Conservation (phyloP, 163 green algal species). For the Picocystis sp. region DNA sequence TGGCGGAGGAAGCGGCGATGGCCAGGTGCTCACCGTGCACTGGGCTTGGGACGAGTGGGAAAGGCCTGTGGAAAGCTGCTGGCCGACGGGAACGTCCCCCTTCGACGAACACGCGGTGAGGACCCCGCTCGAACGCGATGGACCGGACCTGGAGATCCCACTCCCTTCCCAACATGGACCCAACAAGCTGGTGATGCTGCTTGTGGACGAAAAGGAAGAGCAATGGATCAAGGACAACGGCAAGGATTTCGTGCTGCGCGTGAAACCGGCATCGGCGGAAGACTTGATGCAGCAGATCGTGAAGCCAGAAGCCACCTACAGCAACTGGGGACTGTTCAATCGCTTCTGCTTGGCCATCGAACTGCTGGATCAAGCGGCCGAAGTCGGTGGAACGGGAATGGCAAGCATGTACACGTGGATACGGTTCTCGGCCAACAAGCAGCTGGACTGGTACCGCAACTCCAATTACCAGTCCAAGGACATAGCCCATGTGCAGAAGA, state of each 20-base stretch:
- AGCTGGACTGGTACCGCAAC: conserved; percentile 67
- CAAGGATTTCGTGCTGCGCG: not conserved
- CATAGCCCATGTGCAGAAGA: conserved; percentile 69
- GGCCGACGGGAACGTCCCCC: not conserved
- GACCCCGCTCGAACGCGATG: not conserved
- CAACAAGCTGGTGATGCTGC: not conserved
- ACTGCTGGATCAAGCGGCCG: conserved; percentile 6
- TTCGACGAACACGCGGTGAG: not conserved
- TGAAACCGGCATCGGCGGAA: not conserved
- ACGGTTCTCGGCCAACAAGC: conserved; percentile 39
- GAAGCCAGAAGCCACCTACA: conserved; percentile 6
- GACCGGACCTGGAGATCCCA: not conserved
- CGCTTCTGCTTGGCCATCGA: conserved; percentile 11
- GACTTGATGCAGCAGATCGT: not conserved
- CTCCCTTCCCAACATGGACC: not conserved
- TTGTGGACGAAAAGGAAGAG: not conserved
- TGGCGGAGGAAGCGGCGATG: no score
- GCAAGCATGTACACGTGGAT: conserved; percentile 29
- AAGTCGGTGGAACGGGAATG: conserved; percentile 7
- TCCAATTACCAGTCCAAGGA: conserved; percentile 73
- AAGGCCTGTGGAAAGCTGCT: not conserved
- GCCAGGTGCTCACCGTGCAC: not conserved
- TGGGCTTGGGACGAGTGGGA: not conserved
- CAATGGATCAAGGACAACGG: not conserved
- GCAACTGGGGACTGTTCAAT: conserved; percentile 15